phyloP scores from a whole-genome alignment of 2,329 filamentous ascomycete genomes.

The Truncatella angustata region DNA sequence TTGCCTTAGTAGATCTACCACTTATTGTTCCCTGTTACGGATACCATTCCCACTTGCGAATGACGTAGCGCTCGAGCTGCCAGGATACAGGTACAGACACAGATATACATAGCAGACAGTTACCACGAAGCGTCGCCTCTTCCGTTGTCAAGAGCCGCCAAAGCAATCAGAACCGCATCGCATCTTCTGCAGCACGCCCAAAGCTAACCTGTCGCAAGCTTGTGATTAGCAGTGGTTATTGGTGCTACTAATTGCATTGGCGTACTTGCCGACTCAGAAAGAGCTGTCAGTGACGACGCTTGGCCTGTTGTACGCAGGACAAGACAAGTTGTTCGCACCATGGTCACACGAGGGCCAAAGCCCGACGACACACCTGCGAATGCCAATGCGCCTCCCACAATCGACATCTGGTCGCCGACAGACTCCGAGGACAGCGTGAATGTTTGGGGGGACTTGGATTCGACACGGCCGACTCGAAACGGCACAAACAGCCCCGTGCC shows the following conservation, averaged over 20 bases:
- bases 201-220: too few relatives aligned
- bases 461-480: constrained; percentile 16
- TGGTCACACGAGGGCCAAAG: constrained; percentile 41
- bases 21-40: too few relatives aligned
- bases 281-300: background rate
- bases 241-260: too few relatives aligned
- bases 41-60: too few relatives aligned
- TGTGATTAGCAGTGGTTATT: too few relatives aligned
- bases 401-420: constrained; percentile 29
- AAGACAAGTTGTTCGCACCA: constrained; percentile 25
- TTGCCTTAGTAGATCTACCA: too few relatives aligned
- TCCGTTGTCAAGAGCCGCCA: background rate
- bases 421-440: constrained; percentile 31
- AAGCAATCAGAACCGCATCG: background rate
- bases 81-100: background rate
- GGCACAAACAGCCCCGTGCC: constrained; percentile 2
- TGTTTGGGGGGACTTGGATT: constrained; percentile 24
- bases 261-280: too few relatives aligned
- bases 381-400: constrained; percentile 19
- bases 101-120: too few relatives aligned
- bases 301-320: background rate
- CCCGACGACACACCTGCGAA: constrained; percentile 26
- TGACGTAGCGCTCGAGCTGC: background rate
- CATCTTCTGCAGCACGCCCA: too few relatives aligned
- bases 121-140: background rate